phyloP scores from a whole-genome alignment of 2,329 filamentous ascomycete genomes.

The Trichoderma sp. region DNA sequence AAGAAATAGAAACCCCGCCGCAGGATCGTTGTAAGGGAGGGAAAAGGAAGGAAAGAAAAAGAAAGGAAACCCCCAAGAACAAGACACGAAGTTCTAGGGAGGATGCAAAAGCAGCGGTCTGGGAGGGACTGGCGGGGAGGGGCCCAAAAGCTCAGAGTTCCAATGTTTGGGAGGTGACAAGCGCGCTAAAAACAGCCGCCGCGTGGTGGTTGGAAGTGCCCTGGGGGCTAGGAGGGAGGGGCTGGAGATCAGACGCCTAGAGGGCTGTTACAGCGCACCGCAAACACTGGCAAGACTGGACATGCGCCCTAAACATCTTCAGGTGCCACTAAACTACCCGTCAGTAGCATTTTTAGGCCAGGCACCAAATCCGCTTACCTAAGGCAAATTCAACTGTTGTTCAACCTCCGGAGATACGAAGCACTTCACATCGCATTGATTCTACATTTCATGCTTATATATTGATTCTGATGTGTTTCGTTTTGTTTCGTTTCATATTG shows the following conservation, averaged over 20 bases:
- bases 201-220: constrained; percentile 18
- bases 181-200: constrained; percentile 20
- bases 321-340: background rate
- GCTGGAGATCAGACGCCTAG: background rate
- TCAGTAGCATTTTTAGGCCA: background rate
- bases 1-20: background rate
- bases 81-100: constrained; percentile 10
- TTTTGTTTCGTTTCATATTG: background rate
- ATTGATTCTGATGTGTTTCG: background rate
- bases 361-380: background rate
- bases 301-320: background rate
- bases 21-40: background rate
- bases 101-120: constrained; percentile 22
- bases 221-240: background rate
- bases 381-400: background rate
- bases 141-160: constrained; percentile 3
- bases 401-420: background rate
- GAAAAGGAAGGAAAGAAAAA: background rate
- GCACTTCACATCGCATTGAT: background rate
- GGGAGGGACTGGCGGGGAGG: constrained; percentile 17
- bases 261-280: background rate
- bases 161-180: constrained; percentile 17
- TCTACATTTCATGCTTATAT: background rate
- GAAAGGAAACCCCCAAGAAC: background rate
- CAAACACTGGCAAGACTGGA: background rate